phyloP scores from a whole-genome alignment of 129 eudicot species.

The Escallonia rubra region DNA sequence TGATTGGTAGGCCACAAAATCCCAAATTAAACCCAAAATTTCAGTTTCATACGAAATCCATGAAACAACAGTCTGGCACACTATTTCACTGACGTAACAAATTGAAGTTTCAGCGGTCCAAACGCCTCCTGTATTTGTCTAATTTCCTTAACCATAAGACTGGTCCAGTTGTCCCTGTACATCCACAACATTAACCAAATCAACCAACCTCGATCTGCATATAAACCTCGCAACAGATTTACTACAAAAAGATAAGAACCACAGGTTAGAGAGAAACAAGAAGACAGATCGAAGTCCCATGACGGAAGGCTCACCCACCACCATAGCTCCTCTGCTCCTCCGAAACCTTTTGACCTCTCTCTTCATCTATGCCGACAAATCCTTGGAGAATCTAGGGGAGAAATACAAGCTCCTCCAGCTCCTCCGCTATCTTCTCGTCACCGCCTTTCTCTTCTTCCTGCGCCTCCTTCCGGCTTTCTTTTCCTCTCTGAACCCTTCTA shows the following conservation, averaged over 20 bases:
- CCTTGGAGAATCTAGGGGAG: constrained; percentile 23
- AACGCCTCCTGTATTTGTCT: too few relatives aligned
- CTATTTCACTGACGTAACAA: too few relatives aligned
- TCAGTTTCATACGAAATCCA: too few relatives aligned
- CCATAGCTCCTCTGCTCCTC: constrained; percentile 46
- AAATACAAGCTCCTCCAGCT: constrained; percentile 35
- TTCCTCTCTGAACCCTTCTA: constrained; percentile 10
- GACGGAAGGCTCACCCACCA: constrained; percentile 31
- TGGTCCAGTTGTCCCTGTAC: too few relatives aligned
- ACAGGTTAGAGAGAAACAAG: background rate
- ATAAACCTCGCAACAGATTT: too few relatives aligned
- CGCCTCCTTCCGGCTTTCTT: constrained; percentile 31
- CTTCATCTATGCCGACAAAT: constrained; percentile 41
- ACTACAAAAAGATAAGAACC: background rate
- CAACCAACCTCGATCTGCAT: too few relatives aligned
- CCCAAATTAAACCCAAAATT: too few relatives aligned
- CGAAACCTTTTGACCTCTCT: constrained; percentile 40
- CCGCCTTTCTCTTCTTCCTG: constrained; percentile 39
- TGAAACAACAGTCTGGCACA: too few relatives aligned
- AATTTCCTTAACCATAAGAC: too few relatives aligned
- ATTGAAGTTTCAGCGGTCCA: too few relatives aligned
- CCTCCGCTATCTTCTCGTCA: constrained; percentile 35
- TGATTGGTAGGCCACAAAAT: too few relatives aligned
- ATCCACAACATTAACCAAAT: too few relatives aligned
- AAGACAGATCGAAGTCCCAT: background rate